Conservation (phyloP, 805 yeast genomes). For the Wickerhamomyces chambardii region DNA sequence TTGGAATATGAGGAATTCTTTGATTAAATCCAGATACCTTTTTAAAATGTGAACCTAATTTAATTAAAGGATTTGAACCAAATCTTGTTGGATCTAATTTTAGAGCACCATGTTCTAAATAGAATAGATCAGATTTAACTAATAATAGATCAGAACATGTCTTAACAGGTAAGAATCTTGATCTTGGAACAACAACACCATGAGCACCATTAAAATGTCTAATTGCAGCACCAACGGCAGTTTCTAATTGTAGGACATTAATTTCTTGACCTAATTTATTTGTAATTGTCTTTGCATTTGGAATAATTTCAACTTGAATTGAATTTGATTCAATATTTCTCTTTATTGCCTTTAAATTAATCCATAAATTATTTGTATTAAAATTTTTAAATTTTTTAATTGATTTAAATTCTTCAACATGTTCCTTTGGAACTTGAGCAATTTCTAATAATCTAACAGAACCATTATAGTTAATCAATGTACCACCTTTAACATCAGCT, state of each 20-base stretch:
- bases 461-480: conserved; percentile 92
- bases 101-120: conserved; percentile 85
- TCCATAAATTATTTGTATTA: conserved; percentile 98
- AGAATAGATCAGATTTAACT: conserved; percentile 92
- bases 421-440: conserved; percentile 98
- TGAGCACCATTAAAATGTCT: conserved; percentile 92
- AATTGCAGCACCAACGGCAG: conserved; percentile 99
- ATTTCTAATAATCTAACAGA: conserved; percentile 90
- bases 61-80: conserved; percentile 88
- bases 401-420: conserved; percentile 94
- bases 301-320: conserved; percentile 88
- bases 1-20: conserved; percentile 93
- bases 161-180: conserved; percentile 96
- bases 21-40: conserved; percentile 87
- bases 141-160: conserved; percentile 91
- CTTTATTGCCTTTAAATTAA: conserved; percentile 89
- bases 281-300: conserved; percentile 80
- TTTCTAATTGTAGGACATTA: conserved; percentile 90
- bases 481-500: conserved; percentile 99
- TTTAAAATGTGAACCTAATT: conserved; percentile 94
- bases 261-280: conserved; percentile 63
- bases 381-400: conserved; percentile 97
- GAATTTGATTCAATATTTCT: conserved; percentile 79
- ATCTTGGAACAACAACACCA: conserved; percentile 97
- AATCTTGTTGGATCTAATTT: conserved; percentile 77